Evolutionary conservation across 2,329 filamentous ascomycete species (phyloP).

Genomic region (Aspergillus costaricaensis): DNA sequence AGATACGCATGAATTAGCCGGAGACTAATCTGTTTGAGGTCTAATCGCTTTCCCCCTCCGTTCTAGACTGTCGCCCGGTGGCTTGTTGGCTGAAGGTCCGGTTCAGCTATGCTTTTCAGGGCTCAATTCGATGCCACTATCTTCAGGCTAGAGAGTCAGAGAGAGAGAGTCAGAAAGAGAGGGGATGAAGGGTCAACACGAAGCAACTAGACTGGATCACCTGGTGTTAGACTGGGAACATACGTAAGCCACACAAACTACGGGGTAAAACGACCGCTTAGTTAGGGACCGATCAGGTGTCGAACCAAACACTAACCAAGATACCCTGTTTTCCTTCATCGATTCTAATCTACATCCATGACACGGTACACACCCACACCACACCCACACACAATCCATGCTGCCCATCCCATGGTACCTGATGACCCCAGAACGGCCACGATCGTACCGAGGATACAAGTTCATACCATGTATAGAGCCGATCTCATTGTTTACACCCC

Average conservation of each 20-base stretch:
- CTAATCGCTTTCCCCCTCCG: background rate
- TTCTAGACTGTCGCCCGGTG: background rate
- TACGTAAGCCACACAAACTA: slow-evolving; percentile 5
- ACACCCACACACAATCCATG: no score
- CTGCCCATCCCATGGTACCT: no score
- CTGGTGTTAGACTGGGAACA: background rate
- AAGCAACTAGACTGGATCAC: background rate
- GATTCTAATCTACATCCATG: no score
- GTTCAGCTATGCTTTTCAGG: background rate
- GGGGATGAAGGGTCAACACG: background rate
- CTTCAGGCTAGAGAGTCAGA: background rate
- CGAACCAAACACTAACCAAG: background rate
- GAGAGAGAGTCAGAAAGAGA: no score
- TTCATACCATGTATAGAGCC: no score
- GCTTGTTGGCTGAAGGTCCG: background rate
- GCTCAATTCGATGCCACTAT: background rate
- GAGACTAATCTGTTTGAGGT: background rate
- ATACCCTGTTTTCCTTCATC: no score
- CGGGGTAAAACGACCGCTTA: background rate
- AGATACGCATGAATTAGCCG: background rate
- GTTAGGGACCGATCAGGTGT: background rate
- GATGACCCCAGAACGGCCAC: no score
- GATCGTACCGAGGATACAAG: no score
- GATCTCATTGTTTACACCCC: no score
- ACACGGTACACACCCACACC: no score